Evolutionary conservation across 2,329 filamentous ascomycete genomes (phyloP).

Genomic region (Neopestalotiopsis rosae): DNA sequence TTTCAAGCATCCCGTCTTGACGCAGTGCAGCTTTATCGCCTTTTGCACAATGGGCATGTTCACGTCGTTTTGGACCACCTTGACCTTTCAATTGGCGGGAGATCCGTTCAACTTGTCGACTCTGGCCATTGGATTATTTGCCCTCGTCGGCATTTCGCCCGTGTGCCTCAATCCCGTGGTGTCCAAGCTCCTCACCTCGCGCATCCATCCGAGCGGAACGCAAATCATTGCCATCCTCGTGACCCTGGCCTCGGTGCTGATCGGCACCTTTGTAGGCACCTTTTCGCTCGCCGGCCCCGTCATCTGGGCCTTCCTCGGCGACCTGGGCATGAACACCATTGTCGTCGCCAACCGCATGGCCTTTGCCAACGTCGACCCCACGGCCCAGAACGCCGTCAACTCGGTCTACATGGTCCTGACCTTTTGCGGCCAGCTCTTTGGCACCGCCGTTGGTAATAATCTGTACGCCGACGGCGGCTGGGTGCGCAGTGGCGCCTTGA

Average conservation of each 20-base stretch:
- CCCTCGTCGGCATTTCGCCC: slow-evolving; percentile 34
- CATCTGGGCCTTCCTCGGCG: slow-evolving; percentile 38
- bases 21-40: slow-evolving; percentile 71
- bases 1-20: slow-evolving; percentile 68
- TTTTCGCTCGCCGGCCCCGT: slow-evolving; percentile 39
- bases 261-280: slow-evolving; percentile 37
- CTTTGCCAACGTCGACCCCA: slow-evolving; percentile 35
- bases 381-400: slow-evolving; percentile 42
- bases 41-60: slow-evolving; percentile 62
- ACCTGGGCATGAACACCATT: slow-evolving; percentile 38
- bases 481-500: slow-evolving; percentile 36
- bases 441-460: slow-evolving; percentile 37
- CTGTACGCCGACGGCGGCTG: slow-evolving; percentile 39
- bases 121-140: slow-evolving; percentile 34
- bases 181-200: slow-evolving; percentile 30
- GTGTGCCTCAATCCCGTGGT: slow-evolving; percentile 34
- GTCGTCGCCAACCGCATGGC: slow-evolving; percentile 38
- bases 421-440: slow-evolving; percentile 39
- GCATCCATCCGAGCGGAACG: slow-evolving; percentile 32
- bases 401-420: slow-evolving; percentile 40
- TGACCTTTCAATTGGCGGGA: slow-evolving; percentile 35
- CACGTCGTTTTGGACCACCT: slow-evolving; percentile 57
- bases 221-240: slow-evolving; percentile 28
- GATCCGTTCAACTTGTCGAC: slow-evolving; percentile 32
- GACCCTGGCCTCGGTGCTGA: slow-evolving; percentile 27